These are phyloP conservation scores for Schizophyllum amplum DNA, from an alignment of 1,284 basidiomycete species.

Conservation along the genomic window DNA sequence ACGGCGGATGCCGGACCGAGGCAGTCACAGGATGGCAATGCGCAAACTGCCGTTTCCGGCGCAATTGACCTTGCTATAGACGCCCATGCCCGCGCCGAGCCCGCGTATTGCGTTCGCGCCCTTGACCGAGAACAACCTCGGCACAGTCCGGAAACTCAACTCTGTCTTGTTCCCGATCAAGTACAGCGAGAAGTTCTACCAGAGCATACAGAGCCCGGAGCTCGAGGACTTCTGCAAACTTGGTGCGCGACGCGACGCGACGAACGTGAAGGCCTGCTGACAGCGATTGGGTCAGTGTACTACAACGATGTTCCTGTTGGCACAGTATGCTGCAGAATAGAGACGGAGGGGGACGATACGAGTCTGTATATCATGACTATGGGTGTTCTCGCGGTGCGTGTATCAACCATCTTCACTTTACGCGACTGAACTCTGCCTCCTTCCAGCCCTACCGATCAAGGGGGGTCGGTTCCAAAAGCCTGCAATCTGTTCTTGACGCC, in stretches of 20 bases:
- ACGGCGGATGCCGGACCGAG: background rate
- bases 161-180: constrained; percentile 74
- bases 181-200: constrained; percentile 78
- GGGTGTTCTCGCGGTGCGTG: constrained; percentile 71
- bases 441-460: constrained; percentile 70
- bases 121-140: constrained; percentile 71
- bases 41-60: constrained; percentile 1
- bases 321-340: constrained; percentile 72
- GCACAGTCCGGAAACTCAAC: constrained; percentile 74
- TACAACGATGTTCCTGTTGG: constrained; percentile 80
- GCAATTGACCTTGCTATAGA: constrained; percentile 10
- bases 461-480: constrained; percentile 58
- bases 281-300: constrained; percentile 46
- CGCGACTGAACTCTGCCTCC: constrained; percentile 8
- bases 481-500: constrained; percentile 56
- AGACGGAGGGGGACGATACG: constrained; percentile 48
- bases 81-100: constrained; percentile 21
- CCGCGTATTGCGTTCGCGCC: constrained; percentile 61
- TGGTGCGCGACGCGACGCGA: constrained; percentile 30
- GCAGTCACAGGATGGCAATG: background rate
- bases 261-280: background rate
- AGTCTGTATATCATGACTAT: constrained; percentile 78
- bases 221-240: constrained; percentile 77
- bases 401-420: constrained; percentile 9
- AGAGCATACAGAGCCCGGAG: constrained; percentile 60